Base-by-base conservation (phyloP, 306 rosid genomes). In the Urtica urens region DNA sequence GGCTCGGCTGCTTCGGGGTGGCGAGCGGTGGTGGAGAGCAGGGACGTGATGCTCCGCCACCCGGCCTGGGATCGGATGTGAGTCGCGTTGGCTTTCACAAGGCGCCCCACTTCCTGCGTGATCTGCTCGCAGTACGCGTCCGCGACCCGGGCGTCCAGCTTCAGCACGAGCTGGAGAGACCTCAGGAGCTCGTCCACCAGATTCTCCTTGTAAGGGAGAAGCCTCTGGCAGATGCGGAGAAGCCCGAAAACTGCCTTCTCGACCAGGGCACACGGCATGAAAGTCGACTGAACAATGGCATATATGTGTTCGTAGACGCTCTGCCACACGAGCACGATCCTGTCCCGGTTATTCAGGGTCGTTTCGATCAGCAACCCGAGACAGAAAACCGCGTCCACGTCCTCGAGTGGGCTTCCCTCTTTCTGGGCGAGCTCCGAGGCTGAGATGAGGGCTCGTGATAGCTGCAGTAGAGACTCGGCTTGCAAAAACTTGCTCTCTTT, bases 171-270 rank as follows among this genome's bases (percentile, higher is more conserved):
- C 69, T 85, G 94, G 58, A 92, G 61, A 17, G 99, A 92, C 76
- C 92, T 79, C 67, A 92, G 69, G 61, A 92, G 93, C 54, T 92
- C 99, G 65, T 92, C 99, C 13, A 95, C 94, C 64, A 92, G 77
- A 65, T 76, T 79, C 72, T 92, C 99, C 65, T 92, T 82, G 66
- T 92, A 92, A 7, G 99, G 99, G 75, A 92, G 99, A 57, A 92
- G 73, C 60, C 96, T 80, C 76, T 92, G 99, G 77, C 99, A 92
- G 41, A 92, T 85, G 49, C 86, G 71, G 12, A 92, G 79, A 41
- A 92, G 87, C 59, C 99, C 99, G 65, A 85, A 92, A 67, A 92
- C 96, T 42, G 99, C 96, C 73, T 92, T 92, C 48, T 92, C 99
- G 55, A 92, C 99, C 69, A 85, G 74, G 44, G 99, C 85, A 66